Conservation (phyloP, 2,329 filamentous ascomycete species). For the Gaeumannomyces sp. region DNA sequence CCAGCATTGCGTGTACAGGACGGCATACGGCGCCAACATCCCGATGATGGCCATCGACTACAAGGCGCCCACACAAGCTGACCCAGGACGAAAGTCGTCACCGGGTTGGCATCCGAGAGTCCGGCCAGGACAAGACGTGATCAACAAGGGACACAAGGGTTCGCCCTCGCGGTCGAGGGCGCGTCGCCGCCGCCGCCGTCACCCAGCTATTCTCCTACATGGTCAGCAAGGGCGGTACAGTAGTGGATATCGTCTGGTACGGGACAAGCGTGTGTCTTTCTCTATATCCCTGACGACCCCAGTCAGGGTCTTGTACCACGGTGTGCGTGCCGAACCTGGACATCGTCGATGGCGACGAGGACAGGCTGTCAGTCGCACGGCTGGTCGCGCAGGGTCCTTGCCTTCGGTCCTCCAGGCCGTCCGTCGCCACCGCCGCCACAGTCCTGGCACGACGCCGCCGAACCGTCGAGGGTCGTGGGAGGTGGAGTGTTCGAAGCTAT, state of each 20-base stretch:
- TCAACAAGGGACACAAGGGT: constrained; percentile 27
- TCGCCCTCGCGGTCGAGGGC: constrained; percentile 21
- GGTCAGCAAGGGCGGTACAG: constrained; percentile 26
- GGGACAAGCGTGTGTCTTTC: constrained; percentile 27
- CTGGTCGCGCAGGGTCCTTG: constrained; percentile 32
- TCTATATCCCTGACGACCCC: constrained; percentile 28
- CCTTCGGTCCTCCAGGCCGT: constrained; percentile 31
- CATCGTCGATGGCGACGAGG: constrained; percentile 26
- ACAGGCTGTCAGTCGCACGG: constrained; percentile 29
- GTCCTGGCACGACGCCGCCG: constrained; percentile 25
- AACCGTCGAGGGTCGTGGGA: neutral
- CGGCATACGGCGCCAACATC: constrained; percentile 17
- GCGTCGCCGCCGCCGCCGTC: constrained; percentile 30
- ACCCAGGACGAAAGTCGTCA: constrained; percentile 24
- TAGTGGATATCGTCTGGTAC: constrained; percentile 32
- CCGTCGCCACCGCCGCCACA: constrained; percentile 19
- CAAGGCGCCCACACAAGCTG: constrained; percentile 33
- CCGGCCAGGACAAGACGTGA: constrained; percentile 24
- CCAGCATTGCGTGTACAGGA: constrained; percentile 26
- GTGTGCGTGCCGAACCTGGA: constrained; percentile 28
- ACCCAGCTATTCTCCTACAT: constrained; percentile 36
- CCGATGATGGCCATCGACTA: constrained; percentile 30
- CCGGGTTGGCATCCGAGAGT: constrained; percentile 29
- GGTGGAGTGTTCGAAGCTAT: constrained; percentile 5
- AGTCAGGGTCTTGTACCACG: constrained; percentile 26